Conservation (phyloP, 1,139 yeast genomes). For the Kurtzmaniella quercitrusa region DNA sequence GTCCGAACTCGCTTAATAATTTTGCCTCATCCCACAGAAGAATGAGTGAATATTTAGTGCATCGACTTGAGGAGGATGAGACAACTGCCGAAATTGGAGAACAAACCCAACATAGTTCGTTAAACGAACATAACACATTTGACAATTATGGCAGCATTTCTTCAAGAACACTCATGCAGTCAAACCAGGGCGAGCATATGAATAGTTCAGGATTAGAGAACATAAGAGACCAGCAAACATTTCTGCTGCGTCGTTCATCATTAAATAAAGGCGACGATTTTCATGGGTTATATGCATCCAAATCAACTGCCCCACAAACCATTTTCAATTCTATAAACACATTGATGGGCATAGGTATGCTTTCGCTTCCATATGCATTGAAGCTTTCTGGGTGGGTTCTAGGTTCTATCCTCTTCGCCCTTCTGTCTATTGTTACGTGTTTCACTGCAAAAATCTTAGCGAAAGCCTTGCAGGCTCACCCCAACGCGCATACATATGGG, state of each 20-base stretch:
- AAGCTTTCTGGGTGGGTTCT: constrained; percentile 75
- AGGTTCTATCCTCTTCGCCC: constrained; percentile 52
- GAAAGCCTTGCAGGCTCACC: constrained; percentile 24
- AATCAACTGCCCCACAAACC: constrained; percentile 76
- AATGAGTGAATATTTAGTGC: constrained; percentile 58
- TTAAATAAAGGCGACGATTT: not conserved
- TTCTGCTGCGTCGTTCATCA: not conserved
- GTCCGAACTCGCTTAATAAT: constrained; percentile 66
- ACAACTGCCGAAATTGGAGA: not conserved
- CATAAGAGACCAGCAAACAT: not conserved
- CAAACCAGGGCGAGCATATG: not conserved
- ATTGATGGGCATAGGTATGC: constrained; percentile 79
- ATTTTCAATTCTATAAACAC: constrained; percentile 84
- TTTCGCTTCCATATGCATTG: constrained; percentile 80
- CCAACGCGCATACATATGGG: constrained; percentile 34
- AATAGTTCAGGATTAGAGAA: not conserved
- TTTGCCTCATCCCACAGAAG: constrained; percentile 77
- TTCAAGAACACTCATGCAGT: constrained; percentile 14
- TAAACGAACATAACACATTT: not conserved
- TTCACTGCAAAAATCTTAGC: constrained; percentile 61
- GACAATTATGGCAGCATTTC: constrained; percentile 15
- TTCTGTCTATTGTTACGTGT: constrained; percentile 61
- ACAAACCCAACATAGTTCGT: not conserved
- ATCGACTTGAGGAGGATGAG: constrained; percentile 17
- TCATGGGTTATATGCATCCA: not conserved